Evolutionary conservation across 2,329 filamentous ascomycete genomes (phyloP).

Genomic region (Chalaropsis thielavioides): DNA sequence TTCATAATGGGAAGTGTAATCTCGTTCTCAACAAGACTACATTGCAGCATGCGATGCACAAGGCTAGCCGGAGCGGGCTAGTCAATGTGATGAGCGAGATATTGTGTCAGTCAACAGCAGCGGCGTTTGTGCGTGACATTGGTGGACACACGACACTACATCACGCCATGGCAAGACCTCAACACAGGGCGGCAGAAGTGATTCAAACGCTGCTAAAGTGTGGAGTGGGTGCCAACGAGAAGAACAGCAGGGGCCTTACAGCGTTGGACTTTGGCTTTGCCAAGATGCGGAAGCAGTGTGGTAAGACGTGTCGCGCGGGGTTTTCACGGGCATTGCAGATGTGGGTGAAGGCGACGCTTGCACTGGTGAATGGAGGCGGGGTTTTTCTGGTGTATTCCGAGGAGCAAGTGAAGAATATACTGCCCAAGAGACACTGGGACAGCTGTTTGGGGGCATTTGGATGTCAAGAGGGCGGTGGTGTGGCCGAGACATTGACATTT

Average conservation of each 20-base stretch:
- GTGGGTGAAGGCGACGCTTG: slow-evolving; percentile 4
- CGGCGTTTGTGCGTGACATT: background rate
- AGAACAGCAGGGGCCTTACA: slow-evolving; percentile 9
- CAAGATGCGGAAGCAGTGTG: background rate
- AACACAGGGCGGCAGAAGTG: background rate
- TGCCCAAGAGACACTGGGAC: background rate
- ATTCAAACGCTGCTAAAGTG: slow-evolving; percentile 4
- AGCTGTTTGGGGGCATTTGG: background rate
- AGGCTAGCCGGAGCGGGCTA: background rate
- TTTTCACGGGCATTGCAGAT: background rate
- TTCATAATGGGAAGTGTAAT: background rate
- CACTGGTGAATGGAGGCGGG: slow-evolving; percentile 6
- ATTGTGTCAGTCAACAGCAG: background rate
- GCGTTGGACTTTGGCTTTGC: slow-evolving; percentile 10
- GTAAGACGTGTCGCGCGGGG: background rate
- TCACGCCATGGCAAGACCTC: slow-evolving; percentile 10
- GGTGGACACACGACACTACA: slow-evolving; percentile 9
- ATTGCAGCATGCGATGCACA: slow-evolving; percentile 11
- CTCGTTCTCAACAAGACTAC: slow-evolving; percentile 7
- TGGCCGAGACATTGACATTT: background rate
- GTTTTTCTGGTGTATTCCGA: slow-evolving; percentile 3
- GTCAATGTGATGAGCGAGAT: background rate
- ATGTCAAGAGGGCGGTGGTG: background rate
- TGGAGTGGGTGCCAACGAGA: background rate
- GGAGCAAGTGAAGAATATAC: background rate